Percentiles rank a stretch among this genome's conserved stretches.
Conservation (phyloP, 1,284 basidiomycete genomes). For the Phenoliferia sp. region DNA sequence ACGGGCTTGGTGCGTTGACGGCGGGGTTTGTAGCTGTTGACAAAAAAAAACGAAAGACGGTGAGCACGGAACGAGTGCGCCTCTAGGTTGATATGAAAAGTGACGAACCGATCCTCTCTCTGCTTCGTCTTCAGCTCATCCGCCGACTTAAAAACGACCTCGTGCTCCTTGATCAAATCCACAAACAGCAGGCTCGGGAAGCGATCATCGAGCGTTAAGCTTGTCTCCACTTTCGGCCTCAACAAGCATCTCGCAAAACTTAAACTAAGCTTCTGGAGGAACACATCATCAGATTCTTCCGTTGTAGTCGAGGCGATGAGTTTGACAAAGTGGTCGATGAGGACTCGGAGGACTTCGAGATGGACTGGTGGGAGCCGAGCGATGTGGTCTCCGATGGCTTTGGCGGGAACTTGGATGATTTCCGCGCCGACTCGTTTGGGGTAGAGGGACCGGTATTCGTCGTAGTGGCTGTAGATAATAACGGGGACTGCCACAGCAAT, state of each 20-base stretch:
- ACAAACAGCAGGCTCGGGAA: constrained; percentile 30
- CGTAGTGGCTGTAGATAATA: constrained; percentile 26
- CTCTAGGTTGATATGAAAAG: too few relatives aligned
- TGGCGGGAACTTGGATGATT: constrained; percentile 6
- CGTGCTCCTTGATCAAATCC: constrained; percentile 19
- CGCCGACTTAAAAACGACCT: constrained; percentile 8
- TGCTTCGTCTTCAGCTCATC: constrained; percentile 15
- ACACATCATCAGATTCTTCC: constrained; percentile 18
- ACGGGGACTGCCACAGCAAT: background rate
- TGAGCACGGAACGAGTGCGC: background rate
- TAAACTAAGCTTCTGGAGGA: constrained; percentile 33
- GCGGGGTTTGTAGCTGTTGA: constrained; percentile 25
- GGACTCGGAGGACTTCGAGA: constrained; percentile 20
- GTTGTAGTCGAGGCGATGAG: constrained; percentile 10
- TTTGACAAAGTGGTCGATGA: constrained; percentile 23
- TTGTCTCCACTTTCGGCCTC: constrained; percentile 22
- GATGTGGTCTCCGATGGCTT: constrained; percentile 15
- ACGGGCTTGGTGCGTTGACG: constrained; percentile 35
- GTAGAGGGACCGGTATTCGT: constrained; percentile 30
- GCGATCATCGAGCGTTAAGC: constrained; percentile 33
- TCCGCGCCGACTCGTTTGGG: constrained; percentile 12
- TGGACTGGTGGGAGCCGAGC: constrained; percentile 21
- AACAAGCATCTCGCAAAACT: constrained; percentile 30
- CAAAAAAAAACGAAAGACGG: background rate
- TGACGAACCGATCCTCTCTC: constrained; percentile 20